Conservation (phyloP, 306 rosid genomes). For the Fragaria vesca region DNA sequence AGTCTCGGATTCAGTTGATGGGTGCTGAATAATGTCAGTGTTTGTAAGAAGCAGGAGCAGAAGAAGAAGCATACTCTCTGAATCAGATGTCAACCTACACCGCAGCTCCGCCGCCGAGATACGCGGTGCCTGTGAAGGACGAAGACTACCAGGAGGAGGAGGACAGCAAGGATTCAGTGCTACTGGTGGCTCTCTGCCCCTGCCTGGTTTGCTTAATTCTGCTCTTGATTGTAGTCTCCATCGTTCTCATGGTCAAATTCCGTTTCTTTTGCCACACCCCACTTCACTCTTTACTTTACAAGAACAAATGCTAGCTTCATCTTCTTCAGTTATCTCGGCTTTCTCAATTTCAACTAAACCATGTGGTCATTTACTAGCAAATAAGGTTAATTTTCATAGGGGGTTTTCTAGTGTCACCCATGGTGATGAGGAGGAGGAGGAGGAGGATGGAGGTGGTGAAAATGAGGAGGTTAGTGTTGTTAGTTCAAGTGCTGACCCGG, state of each 20-base stretch:
- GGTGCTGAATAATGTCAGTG: slow-evolving; percentile 63
- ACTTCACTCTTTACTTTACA: slow-evolving; percentile 58
- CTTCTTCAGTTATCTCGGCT: background rate
- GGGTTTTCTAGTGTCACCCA: too few species aligned
- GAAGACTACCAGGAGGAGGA: slow-evolving; percentile 31
- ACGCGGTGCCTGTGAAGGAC: slow-evolving; percentile 16
- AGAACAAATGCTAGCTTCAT: slow-evolving; percentile 43
- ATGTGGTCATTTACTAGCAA: slow-evolving; percentile 11
- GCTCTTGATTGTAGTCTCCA: slow-evolving; percentile 48
- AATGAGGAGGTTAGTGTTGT: slow-evolving; percentile 22
- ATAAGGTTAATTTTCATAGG: background rate
- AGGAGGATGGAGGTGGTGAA: slow-evolving; percentile 5
- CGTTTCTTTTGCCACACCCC: slow-evolving; percentile 82
- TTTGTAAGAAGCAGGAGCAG: slow-evolving; percentile 1
- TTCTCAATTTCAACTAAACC: slow-evolving; percentile 7
- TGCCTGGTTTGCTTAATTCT: slow-evolving; percentile 77
- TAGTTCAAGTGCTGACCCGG: slow-evolving; percentile 43
- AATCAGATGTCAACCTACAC: slow-evolving; percentile 44
- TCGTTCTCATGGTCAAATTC: slow-evolving; percentile 68
- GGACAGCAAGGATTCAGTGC: slow-evolving; percentile 46
- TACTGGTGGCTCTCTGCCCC: slow-evolving; percentile 77
- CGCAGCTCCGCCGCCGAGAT: background rate
- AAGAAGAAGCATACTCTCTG: slow-evolving; percentile 10
- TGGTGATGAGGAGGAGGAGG: too few species aligned
- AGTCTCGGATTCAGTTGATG: slow-evolving; percentile 28